Evolutionary conservation across 352 stramenopile species (phyloP).

Genomic region (Phytophthora syringae): DNA sequence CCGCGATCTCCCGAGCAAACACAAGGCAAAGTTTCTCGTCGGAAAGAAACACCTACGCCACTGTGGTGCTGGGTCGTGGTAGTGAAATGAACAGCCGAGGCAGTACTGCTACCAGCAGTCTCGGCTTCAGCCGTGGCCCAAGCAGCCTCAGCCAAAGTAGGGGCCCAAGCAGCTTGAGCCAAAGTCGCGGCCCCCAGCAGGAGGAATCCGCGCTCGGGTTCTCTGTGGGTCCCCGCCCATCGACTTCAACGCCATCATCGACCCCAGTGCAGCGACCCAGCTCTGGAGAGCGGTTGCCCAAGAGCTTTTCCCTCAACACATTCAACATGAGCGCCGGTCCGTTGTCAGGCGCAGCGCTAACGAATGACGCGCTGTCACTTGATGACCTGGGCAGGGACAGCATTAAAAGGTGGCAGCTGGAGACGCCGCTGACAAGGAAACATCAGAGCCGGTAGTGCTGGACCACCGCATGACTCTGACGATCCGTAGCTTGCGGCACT

Average conservation of each 20-base stretch:
- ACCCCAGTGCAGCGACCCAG: constrained; percentile 23
- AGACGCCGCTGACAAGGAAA: constrained; percentile 7
- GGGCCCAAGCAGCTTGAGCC: constrained; percentile 33
- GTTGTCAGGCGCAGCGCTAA: constrained; percentile 24
- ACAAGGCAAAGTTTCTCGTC: constrained; percentile 41
- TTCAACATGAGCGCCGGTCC: constrained; percentile 27
- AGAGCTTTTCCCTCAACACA: constrained; percentile 23
- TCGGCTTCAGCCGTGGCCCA: constrained; percentile 20
- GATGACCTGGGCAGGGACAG: constrained; percentile 36
- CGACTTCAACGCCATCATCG: constrained; percentile 25
- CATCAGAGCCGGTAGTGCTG: constrained; percentile 50
- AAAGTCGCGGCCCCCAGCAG: constrained; percentile 23
- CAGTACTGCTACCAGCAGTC: constrained; percentile 26
- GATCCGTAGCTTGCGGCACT: constrained; percentile 45
- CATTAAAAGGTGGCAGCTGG: constrained; percentile 3
- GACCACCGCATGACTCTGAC: constrained; percentile 48
- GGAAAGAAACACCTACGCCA: constrained; percentile 51
- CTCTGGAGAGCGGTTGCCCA: constrained; percentile 22
- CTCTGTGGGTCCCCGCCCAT: constrained; percentile 35
- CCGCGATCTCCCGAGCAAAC: constrained; percentile 21
- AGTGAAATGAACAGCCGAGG: constrained; percentile 37
- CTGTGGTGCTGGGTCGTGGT: constrained; percentile 36
- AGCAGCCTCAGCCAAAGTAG: too few species aligned
- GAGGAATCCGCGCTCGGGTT: constrained; percentile 25
- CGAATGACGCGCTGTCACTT: constrained; percentile 61